A percentile compares a stretch with the other conserved stretches of the same genome.
These are phyloP conservation scores for Kandelia obovata DNA, from an alignment of 345 rosid species.

Conservation along the genomic window DNA sequence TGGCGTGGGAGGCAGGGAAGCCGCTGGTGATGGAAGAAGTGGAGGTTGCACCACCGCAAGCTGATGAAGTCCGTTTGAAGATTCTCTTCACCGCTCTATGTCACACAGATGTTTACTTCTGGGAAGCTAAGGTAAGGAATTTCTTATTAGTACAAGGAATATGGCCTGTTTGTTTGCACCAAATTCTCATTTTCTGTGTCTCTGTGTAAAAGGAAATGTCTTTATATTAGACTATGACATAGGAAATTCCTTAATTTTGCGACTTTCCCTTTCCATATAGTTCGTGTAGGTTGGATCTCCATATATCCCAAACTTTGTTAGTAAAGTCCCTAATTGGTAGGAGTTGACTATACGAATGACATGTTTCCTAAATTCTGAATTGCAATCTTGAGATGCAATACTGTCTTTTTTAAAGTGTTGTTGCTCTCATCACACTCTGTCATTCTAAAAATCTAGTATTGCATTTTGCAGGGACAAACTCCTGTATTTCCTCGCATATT, in stretches of 20 bases:
- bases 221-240: too few relatives aligned
- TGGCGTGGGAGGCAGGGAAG: conserved; percentile 94
- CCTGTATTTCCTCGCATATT: conserved; percentile 18
- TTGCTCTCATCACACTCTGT: neutral
- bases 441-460: neutral
- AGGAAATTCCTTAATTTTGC: too few relatives aligned
- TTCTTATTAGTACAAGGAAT: neutral
- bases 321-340: too few relatives aligned
- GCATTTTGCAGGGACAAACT: conserved; percentile 16
- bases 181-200: too few relatives aligned
- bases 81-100: conserved; percentile 78
- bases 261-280: too few relatives aligned
- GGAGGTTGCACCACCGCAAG: conserved; percentile 89
- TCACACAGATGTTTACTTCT: conserved; percentile 92
- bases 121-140: conserved; percentile 81
- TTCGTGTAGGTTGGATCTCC: too few relatives aligned
- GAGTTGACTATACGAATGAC: too few relatives aligned
- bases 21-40: conserved; percentile 78
- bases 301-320: too few relatives aligned
- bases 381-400: too few relatives aligned
- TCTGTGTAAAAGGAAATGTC: too few relatives aligned
- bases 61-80: conserved; percentile 74
- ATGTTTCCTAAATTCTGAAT: neutral
- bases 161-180: too few relatives aligned
- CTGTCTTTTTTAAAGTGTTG: neutral